Conservation (phyloP, 2,329 filamentous ascomycete species). For the Aspergillus sp. region DNA sequence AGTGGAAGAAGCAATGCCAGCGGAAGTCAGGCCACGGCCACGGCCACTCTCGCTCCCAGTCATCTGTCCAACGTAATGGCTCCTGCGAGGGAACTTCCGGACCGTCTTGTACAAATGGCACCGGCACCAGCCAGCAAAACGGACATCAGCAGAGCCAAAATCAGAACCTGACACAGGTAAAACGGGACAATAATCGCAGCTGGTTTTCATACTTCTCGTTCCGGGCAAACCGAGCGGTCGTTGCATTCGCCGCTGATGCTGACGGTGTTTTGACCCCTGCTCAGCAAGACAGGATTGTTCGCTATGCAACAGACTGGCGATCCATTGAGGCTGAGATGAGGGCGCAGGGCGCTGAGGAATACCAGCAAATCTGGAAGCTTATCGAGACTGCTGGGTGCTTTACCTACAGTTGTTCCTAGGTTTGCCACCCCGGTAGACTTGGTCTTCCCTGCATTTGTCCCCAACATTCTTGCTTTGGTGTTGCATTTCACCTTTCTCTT, state of each 20-base stretch:
- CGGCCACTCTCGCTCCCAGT: too few species aligned
- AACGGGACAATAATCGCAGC: constrained; percentile 5
- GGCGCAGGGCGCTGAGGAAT: constrained; percentile 19
- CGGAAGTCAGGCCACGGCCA: too few species aligned
- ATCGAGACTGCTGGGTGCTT: constrained; percentile 27
- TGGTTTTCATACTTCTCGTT: constrained; percentile 22
- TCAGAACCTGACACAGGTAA: background rate
- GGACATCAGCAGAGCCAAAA: background rate
- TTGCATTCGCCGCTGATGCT: constrained; percentile 19
- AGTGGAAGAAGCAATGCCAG: too few species aligned
- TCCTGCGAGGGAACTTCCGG: too few species aligned
- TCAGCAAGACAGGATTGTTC: constrained; percentile 22
- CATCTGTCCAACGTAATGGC: too few species aligned
- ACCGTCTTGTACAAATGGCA: too few species aligned
- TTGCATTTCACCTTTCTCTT: background rate
- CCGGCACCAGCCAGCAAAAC: background rate
- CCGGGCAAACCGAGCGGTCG: constrained; percentile 23
- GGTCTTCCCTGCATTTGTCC: too few species aligned
- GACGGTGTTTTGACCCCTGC: constrained; percentile 17
- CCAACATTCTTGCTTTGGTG: background rate
- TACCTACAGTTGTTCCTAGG: constrained; percentile 15
- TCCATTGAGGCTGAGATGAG: constrained; percentile 21
- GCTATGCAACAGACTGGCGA: constrained; percentile 27
- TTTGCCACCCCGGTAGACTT: too few species aligned
- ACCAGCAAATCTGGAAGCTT: constrained; percentile 31